These are phyloP conservation scores for Capillidium heterosporum DNA, from an alignment of 371 early-diverging fungal genomes.

Conservation along the genomic window DNA sequence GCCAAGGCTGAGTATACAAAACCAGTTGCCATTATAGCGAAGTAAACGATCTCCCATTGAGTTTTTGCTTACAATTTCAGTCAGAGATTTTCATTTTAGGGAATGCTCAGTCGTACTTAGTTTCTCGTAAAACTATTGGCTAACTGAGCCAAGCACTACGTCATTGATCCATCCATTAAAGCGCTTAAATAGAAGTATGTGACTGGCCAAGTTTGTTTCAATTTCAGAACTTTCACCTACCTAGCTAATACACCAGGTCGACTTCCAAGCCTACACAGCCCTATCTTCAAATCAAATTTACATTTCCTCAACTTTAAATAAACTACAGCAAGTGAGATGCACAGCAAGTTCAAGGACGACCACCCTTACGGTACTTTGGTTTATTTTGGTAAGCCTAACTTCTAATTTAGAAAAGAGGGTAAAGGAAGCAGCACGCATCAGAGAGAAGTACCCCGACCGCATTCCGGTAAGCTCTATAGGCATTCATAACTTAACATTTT, in stretches of 20 bases:
- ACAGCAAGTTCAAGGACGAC: constrained; percentile 91
- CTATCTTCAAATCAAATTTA: no score
- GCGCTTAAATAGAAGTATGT: neutral
- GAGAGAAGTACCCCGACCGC: constrained; percentile 92
- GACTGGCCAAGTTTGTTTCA: neutral
- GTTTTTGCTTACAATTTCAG: no score
- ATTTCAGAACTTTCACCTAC: neutral
- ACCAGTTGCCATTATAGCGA: no score
- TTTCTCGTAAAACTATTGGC: no score
- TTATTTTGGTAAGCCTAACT: neutral
- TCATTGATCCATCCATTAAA: no score
- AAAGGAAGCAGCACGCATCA: constrained; percentile 88
- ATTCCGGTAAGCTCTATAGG: constrained; percentile 51
- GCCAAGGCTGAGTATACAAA: no score
- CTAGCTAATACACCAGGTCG: neutral
- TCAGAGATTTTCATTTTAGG: no score
- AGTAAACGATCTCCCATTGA: no score
- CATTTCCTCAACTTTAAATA: neutral
- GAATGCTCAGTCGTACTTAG: no score
- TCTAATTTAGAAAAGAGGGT: constrained; percentile 69
- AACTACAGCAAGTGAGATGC: constrained; percentile 23
- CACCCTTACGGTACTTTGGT: constrained; percentile 70
- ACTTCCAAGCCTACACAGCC: no score
- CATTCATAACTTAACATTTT: neutral
- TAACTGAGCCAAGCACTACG: no score